Evolutionary conservation across 192 early-diverging fungal genomes (phyloP).

Genomic region (Helicostylum pulchrum): DNA sequence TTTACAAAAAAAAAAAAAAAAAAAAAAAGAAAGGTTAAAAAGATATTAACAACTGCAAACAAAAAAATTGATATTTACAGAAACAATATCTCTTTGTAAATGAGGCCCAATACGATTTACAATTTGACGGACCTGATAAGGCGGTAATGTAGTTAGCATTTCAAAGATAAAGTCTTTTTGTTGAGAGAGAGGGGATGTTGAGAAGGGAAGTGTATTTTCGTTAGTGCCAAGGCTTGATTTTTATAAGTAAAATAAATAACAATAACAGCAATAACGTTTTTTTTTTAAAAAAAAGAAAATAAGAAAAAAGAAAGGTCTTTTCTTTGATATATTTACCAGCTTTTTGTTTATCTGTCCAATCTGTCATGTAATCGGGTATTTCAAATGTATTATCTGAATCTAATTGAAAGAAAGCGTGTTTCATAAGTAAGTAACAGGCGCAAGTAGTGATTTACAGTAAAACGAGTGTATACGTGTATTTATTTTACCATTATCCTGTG

Average conservation of each 20-base stretch:
- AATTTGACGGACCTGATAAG: constrained; percentile 37
- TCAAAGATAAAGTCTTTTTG: constrained; percentile 45
- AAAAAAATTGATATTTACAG: constrained; percentile 24
- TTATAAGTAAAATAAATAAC: too few species aligned
- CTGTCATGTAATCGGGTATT: constrained; percentile 33
- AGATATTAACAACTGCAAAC: not conserved
- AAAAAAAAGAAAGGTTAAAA: not conserved
- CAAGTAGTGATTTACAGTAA: too few species aligned
- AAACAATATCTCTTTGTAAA: constrained; percentile 52
- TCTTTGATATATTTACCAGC: constrained; percentile 30
- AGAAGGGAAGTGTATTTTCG: not conserved
- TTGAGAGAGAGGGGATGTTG: not conserved
- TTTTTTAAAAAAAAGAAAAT: not conserved
- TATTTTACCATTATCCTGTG: too few species aligned
- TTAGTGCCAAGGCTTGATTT: not conserved
- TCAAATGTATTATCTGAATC: not conserved
- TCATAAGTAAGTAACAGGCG: too few species aligned
- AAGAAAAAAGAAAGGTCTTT: not conserved
- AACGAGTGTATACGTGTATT: too few species aligned
- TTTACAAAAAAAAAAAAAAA: not conserved
- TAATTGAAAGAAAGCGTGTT: too few species aligned
- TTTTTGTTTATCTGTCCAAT: constrained; percentile 41
- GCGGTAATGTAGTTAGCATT: constrained; percentile 48
- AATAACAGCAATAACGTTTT: too few species aligned
- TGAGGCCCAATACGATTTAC: constrained; percentile 41